phyloP scores from a whole-genome alignment of 805 yeast species.

The Blastobotrys peoriensis region DNA sequence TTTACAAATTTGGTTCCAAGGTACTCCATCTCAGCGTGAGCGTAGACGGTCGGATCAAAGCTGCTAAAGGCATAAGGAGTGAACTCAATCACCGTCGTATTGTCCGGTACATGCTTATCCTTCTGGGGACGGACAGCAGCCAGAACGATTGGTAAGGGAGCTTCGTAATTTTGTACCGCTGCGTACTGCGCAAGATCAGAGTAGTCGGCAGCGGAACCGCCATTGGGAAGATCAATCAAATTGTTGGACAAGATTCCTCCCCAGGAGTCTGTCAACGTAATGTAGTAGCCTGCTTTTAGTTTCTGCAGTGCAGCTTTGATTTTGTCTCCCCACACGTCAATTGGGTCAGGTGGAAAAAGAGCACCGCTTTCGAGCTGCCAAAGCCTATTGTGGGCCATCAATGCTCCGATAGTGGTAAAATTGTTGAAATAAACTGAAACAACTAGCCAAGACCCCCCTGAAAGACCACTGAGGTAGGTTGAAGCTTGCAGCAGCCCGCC shows the following conservation, averaged over 20 bases:
- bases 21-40: conserved; percentile 61
- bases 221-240: conserved; percentile 48
- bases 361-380: conserved; percentile 58
- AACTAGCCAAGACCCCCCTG: conserved; percentile 81
- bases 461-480: conserved; percentile 65
- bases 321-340: conserved; percentile 43
- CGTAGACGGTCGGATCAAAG: conserved; percentile 69
- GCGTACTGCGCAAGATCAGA: conserved; percentile 49
- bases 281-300: conserved; percentile 57
- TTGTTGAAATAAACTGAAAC: conserved; percentile 61
- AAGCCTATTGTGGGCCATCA: conserved; percentile 40
- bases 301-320: conserved; percentile 44
- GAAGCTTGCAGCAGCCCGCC: conserved; percentile 69
- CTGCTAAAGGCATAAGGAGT: conserved; percentile 74
- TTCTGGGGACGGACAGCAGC: conserved; percentile 38
- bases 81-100: conserved; percentile 51
- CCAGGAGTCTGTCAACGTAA: conserved; percentile 75
- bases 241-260: conserved; percentile 63
- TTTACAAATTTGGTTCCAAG: conserved; percentile 54
- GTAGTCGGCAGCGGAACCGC: conserved; percentile 52
- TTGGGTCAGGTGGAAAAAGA: conserved; percentile 48
- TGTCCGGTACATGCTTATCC: conserved; percentile 43
- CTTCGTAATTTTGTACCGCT: conserved; percentile 49
- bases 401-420: conserved; percentile 62
- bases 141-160: conserved; percentile 58